Conservation (phyloP, 495 filamentous ascomycete species). For the Thozetella sp. region DNA sequence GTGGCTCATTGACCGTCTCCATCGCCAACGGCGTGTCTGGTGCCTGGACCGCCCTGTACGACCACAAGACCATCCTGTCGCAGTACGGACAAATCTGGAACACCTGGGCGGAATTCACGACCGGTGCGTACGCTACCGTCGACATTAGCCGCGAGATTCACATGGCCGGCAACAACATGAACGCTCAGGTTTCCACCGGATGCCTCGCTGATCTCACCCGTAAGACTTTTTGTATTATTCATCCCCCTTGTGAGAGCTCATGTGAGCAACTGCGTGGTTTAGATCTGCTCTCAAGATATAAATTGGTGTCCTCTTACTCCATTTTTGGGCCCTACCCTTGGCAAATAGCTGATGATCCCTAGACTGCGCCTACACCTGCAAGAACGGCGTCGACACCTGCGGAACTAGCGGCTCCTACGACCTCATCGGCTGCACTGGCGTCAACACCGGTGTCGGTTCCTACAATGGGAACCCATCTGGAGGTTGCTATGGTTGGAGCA, state of each 20-base stretch:
- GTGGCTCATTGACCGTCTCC: constrained; percentile 15
- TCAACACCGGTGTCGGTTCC: constrained; percentile 14
- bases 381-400: constrained; percentile 10
- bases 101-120: constrained; percentile 39
- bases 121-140: constrained; percentile 22
- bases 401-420: constrained; percentile 18
- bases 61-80: constrained; percentile 21
- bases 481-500: constrained; percentile 27
- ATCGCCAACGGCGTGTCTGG: constrained; percentile 24
- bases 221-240: too few relatives aligned
- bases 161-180: constrained; percentile 35
- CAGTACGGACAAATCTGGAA: constrained; percentile 32
- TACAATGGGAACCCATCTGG: constrained; percentile 21
- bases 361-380: constrained; percentile 21
- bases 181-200: constrained; percentile 8
- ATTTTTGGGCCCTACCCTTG: too few relatives aligned
- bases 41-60: constrained; percentile 28
- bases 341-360: too few relatives aligned
- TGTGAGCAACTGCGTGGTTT: too few relatives aligned
- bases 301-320: too few relatives aligned
- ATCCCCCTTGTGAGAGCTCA: too few relatives aligned
- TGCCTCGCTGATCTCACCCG: constrained; percentile 20
- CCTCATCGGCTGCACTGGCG: constrained; percentile 18
- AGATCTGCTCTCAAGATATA: too few relatives aligned
- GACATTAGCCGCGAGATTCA: constrained; percentile 38